Conservation (phyloP, 768 basidiomycete genomes). For the Rhodotorula paludigena region DNA sequence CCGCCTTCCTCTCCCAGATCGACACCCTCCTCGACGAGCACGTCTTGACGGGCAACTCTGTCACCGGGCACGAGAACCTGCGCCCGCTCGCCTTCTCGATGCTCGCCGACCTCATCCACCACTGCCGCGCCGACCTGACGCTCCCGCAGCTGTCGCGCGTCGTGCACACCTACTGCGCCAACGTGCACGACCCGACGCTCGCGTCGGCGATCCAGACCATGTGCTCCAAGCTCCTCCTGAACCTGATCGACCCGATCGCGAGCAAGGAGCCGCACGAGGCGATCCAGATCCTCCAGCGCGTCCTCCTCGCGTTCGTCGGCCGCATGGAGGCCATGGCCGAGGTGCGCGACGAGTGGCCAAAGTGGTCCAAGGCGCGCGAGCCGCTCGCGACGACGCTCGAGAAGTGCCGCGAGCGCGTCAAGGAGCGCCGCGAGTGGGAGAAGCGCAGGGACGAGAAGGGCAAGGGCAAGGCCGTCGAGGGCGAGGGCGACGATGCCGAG, state of each 20-base stretch:
- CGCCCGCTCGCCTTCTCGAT: constrained; percentile 76
- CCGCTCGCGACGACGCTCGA: constrained; percentile 4
- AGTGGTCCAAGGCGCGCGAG: constrained; percentile 39
- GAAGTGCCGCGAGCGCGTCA: constrained; percentile 40
- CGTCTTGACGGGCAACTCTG: constrained; percentile 75
- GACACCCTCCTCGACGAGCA: constrained; percentile 86
- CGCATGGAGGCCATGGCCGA: constrained; percentile 74
- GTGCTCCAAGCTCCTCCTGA: constrained; percentile 87
- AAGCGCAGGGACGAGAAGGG: constrained; percentile 40
- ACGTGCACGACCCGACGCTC: constrained; percentile 82
- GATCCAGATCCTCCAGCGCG: constrained; percentile 61
- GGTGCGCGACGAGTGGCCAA: constrained; percentile 49
- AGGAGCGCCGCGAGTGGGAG: constrained; percentile 10
- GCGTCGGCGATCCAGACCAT: constrained; percentile 76
- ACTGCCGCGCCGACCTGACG: constrained; percentile 75
- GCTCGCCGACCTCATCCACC: constrained; percentile 88
- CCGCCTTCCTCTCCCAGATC: constrained; percentile 71
- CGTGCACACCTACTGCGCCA: constrained; percentile 75
- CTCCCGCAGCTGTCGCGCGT: constrained; percentile 69
- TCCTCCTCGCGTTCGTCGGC: constrained; percentile 77
- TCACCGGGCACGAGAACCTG: constrained; percentile 78
- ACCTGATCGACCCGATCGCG: constrained; percentile 74
- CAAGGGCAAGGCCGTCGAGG: constrained; percentile 30
- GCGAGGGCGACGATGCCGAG: neutral
- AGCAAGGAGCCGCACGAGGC: constrained; percentile 63